Evolutionary conservation across 345 rosid genomes (phyloP), one percentile per base, ranked within the genome.

Genomic region (Lepidium aucheri): DNA sequence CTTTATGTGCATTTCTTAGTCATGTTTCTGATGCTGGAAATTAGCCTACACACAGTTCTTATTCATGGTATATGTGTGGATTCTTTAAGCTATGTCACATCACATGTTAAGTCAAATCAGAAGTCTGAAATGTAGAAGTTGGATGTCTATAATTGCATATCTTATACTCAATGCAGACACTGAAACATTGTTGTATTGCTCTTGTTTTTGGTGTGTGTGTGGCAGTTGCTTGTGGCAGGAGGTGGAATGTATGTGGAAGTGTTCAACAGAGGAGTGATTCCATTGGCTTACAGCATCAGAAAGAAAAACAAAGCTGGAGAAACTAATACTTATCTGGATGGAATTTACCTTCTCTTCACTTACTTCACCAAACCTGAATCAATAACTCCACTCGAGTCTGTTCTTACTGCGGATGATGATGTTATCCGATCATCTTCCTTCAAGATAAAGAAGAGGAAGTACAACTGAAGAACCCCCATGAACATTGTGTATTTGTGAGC

Each of bases 241-340:
- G 99, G 99, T 7, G 97, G 96, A 67, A 94, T 90, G 99, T 90
- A 90, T 16, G 83, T 88, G 1, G 99, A 94, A 78, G 95, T 90
- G 26, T 90, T 90, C 79, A 90, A 94, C 80, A 84, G 97, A 83
- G 99, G 99, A 30, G 95, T 88, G 32, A 80, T 94, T 73, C 97
- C 97, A 33, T 69, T 94, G 59, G 88, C 96, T 47, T 94, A 94
- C 67, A 77, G 89, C 81, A 94, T 94, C 70, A 85, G 76, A 66
- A 94, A 79, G 84, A 94, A 74, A 77, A 86, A 94, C 87, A 94
- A 73, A 80, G 97, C 86, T 3, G 96, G 97, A 18, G 96, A 85
- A 60, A 65, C 82, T 7, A 88, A 88, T 78, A 88, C 86, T 22
- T 94, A 85, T 68, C 61, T 88, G 78, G 99, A 94, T 56, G 97